Evolutionary conservation across 1,284 basidiomycete genomes (phyloP).

Genomic region (Tilletiaria anomala): DNA sequence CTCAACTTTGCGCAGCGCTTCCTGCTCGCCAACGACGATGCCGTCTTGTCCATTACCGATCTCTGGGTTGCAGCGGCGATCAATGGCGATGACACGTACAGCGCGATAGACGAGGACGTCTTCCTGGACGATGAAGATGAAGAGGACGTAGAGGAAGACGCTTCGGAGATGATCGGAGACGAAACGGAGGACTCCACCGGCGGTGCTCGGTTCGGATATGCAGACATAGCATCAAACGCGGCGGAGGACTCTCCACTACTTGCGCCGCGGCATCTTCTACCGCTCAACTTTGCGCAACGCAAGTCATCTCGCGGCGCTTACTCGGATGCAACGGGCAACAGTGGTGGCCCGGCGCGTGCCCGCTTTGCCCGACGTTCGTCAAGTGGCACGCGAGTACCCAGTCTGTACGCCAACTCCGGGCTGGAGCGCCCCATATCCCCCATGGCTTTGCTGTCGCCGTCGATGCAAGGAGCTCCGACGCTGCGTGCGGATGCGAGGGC

Average conservation of each 20-base stretch:
- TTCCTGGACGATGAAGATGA: constrained; percentile 51
- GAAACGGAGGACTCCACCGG: constrained; percentile 10
- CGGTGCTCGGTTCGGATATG: neutral
- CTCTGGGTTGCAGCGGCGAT: constrained; percentile 86
- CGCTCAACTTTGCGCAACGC: constrained; percentile 30
- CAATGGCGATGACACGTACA: constrained; percentile 56
- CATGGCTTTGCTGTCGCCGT: constrained; percentile 6
- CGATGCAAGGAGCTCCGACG: neutral
- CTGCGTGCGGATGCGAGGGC: neutral
- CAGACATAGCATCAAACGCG: neutral
- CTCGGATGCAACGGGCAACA: constrained; percentile 8
- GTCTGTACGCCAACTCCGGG: constrained; percentile 26
- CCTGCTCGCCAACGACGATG: constrained; percentile 62
- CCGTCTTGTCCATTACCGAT: constrained; percentile 73
- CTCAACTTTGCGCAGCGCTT: constrained; percentile 55
- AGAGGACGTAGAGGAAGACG: constrained; percentile 16
- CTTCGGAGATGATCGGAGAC: constrained; percentile 21
- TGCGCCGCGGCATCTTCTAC: constrained; percentile 21
- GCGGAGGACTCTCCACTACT: constrained; percentile 12
- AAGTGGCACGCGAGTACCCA: constrained; percentile 15
- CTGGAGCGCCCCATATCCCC: constrained; percentile 13
- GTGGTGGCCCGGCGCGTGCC: too few relatives aligned
- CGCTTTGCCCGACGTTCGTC: too few relatives aligned
- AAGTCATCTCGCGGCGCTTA: constrained; percentile 10
- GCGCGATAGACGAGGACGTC: constrained; percentile 24